Evolutionary conservation across 1,284 basidiomycete genomes (phyloP), one percentile per base, ranked within the genome.

Genomic region (Sphaerobolus stellatus): DNA sequence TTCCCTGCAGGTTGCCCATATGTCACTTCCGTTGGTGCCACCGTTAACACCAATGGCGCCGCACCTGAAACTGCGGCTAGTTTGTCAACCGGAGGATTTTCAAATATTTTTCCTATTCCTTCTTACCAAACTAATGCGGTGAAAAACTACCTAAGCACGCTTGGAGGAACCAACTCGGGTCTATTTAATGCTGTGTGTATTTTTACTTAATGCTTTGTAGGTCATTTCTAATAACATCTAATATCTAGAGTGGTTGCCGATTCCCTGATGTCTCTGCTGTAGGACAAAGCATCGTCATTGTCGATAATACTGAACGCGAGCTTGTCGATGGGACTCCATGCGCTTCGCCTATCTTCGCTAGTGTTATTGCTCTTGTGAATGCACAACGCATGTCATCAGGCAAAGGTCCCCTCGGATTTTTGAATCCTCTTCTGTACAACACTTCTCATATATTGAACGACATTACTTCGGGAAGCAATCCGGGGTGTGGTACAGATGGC

Each of bases 61-160:
- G 24, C 56, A 66, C 65, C 66, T 16, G 66, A 69, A 52, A 52
- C 50, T 27, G 62, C 59, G 2, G 62, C 65, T 2, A 67, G 64
- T 48, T 74, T 75, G 68, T 76, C 72, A 5, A 71, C 74, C 14
- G 78, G 75, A 44, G 79, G 79, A n/a, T 82, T 80, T 66, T 77
- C 74, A 36, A 72, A 76, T 62, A 68, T 74, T 64, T 82, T 79
- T 62, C 56, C 63, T 16, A 55, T 56, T 0, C 75, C 78, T 2
- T 54, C 50, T 20, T 82, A 74, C 63, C 79, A 80, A 63, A 28
- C 58, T 27, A n/a, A 57, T 4, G 68, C 66, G 5, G 75, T 80
- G 11, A 30, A 60, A 2, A 54, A 62, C 9, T 81, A 72, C 62
- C 46, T 74, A 28, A 58, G 47, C 8, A 63, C 61, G 11, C 61